phyloP scores from a whole-genome alignment of 1,139 yeast species.

The Torulaspora pretoriensis region DNA sequence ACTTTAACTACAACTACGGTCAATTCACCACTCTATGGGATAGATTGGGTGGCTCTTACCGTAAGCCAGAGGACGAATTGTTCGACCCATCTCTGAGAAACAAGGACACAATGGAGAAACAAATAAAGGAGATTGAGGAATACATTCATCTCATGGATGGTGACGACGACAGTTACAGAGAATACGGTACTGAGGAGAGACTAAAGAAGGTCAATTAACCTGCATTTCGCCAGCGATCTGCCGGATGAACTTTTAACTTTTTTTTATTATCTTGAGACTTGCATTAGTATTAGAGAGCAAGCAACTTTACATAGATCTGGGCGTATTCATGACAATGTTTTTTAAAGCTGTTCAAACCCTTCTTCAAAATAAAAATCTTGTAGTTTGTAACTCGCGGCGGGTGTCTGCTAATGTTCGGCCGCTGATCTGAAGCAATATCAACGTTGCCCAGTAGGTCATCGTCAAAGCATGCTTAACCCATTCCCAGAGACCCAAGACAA shows the following conservation, averaged over 20 bases:
- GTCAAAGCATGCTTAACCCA: conserved; percentile 1
- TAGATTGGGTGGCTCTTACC: conserved; percentile 87
- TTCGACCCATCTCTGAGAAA: conserved; percentile 64
- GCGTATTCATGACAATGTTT: conserved; percentile 7
- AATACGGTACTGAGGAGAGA: conserved; percentile 39
- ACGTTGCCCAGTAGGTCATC: background rate
- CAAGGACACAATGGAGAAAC: conserved; percentile 64
- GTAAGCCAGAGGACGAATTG: conserved; percentile 83
- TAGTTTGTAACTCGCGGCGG: background rate
- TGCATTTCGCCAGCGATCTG: background rate
- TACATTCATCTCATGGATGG: conserved; percentile 81
- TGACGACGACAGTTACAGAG: conserved; percentile 49
- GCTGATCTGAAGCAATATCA: background rate
- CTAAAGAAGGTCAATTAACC: conserved; percentile 17
- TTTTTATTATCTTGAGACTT: conserved; percentile 5
- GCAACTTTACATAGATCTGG: conserved; percentile 1
- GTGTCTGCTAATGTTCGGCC: background rate
- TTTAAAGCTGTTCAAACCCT: background rate
- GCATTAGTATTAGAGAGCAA: background rate
- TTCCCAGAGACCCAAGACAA: conserved; percentile 5
- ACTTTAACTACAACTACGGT: conserved; percentile 96
- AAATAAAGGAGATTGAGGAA: conserved; percentile 70
- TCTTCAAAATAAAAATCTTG: background rate
- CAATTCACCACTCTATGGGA: conserved; percentile 98
- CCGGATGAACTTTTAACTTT: background rate